phyloP scores from a whole-genome alignment of 257 asterid genomes.

The Misopates orontium region DNA sequence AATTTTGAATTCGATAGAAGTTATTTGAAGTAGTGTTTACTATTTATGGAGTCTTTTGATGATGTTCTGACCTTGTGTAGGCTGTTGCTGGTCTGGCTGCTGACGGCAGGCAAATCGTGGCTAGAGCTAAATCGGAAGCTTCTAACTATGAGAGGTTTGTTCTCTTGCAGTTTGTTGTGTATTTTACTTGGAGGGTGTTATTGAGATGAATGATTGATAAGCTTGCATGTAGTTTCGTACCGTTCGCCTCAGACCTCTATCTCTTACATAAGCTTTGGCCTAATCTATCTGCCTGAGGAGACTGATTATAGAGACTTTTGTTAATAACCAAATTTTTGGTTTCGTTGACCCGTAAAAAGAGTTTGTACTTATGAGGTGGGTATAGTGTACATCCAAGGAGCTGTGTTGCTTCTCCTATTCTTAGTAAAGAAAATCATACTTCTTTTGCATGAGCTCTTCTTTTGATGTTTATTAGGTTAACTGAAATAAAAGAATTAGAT shows the following conservation, averaged over 20 bases:
- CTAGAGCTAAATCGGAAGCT: slow-evolving; percentile 87
- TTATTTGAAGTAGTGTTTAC: no score
- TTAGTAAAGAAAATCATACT: not conserved
- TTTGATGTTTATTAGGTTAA: not conserved
- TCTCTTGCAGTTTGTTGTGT: slow-evolving; percentile 5
- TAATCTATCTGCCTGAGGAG: not conserved
- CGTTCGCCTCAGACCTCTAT: not conserved
- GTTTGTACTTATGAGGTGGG: not conserved
- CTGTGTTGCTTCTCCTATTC: not conserved
- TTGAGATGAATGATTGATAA: not conserved
- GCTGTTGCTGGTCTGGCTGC: slow-evolving; percentile 97
- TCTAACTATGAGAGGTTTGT: slow-evolving; percentile 69
- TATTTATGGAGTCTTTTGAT: slow-evolving; percentile 3
- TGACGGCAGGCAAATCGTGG: slow-evolving; percentile 90
- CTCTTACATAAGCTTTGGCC: not conserved
- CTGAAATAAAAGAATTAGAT: no score
- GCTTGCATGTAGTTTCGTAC: not conserved
- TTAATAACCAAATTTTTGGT: not conserved
- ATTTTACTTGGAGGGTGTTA: not conserved
- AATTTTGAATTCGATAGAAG: not conserved
- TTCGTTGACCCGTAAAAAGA: not conserved
- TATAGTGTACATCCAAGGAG: not conserved
- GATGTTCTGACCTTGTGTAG: slow-evolving; percentile 36
- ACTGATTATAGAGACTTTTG: no score
- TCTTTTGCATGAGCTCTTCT: no score